Base-by-base conservation (phyloP, 2,329 filamentous ascomycete genomes). In the Cladosporium phlei region DNA sequence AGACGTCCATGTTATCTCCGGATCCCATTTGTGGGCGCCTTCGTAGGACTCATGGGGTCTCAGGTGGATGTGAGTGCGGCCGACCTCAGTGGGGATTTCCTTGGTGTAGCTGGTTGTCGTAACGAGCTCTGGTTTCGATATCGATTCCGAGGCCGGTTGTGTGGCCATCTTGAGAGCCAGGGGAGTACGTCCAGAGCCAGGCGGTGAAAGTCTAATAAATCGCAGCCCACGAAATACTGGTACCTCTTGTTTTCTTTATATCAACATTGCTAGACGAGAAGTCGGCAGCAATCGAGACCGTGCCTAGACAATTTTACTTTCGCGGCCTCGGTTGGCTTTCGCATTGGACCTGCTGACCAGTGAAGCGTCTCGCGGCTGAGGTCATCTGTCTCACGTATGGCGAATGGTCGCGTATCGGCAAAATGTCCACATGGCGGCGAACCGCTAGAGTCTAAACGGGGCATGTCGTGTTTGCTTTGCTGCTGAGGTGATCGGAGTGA, bases 1-100 rank as follows among this genome's bases (percentile, higher is more conserved):
- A 9, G 69, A 62, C 2, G 74, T 73, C 79, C 79, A 83, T 35
- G 71, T 66, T 35, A 74, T 77, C 1, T 67, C 59, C 0, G 78
- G 78, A 53, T 83, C 78, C 57, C 75, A 82, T 39, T 78, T 69
- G 60, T 82, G 79, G 7, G 69, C 62, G 3, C 78, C 77, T 55
- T 83, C 79, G 54, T 83, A 83, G 4, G 62, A 63, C 2, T 70
- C 69, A 16, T 77, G 72, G 0, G 76, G 76, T 16, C 19, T 29
- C 6, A 40, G 44, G 9, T 27, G 27, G 35, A 47, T 39, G 8
- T 33, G 29, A 6, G 37, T 28, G 34, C 37, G 44, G n/a, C 35
- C 44, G 10, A 32, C 44, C 28, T 47, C 35, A 22, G 22, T 22
- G 16, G 30, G 17, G 3, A 14, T 24, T 11, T 47, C 28, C 14